Base-by-base conservation (phyloP, 129 eudicot genomes). In the Saussurea involucrata region DNA sequence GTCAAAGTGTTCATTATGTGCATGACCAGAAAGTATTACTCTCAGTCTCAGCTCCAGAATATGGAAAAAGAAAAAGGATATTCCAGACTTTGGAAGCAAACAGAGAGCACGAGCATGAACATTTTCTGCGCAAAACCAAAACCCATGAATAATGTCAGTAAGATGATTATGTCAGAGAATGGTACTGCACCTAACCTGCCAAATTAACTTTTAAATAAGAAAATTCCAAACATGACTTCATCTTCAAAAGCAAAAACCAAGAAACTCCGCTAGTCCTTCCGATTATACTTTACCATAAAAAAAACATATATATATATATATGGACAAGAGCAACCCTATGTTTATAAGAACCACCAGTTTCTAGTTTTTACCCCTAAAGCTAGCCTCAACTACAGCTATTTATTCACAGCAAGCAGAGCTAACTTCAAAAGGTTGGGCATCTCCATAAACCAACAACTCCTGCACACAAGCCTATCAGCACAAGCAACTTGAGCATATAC, bases 371-470 rank as follows among this genome's bases (percentile, higher is more conserved):
- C 55, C 55, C 55, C 55, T 44, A 44, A 44, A 44, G 55, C 55
- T 40, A 11, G 49, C 49, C 49, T 40, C 49, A 40, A 40, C 49
- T 44, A 44, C 55, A 44, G 5, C 79, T 68, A 57, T 70, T 27
- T 40, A 74, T 53, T 21, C 64, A 74, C 84, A 73, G n/a, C 37
- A 64, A 40, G 12, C 57, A 74, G 61, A 68, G 66, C 55, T 78
- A 78, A 44, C 18, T 70, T 80, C 67, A 65, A 29, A 65, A 65
- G 57, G 21, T 29, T 58, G 67, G 66, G 65, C 79, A 65, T 25
- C 64, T 84, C 87, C 77, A 83, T 18, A 87, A 61, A 78, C 88
- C 82, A 28, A 78, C 69, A n/a, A 81, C 71, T 4, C 85, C 82
- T 75, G 84, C 69, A 15, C 77, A 32, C 70, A 92, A 72, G 60